These are phyloP conservation scores for Trichaptum fuscoviolaceum DNA, from an alignment of 768 basidiomycete species.

Conservation along the genomic window DNA sequence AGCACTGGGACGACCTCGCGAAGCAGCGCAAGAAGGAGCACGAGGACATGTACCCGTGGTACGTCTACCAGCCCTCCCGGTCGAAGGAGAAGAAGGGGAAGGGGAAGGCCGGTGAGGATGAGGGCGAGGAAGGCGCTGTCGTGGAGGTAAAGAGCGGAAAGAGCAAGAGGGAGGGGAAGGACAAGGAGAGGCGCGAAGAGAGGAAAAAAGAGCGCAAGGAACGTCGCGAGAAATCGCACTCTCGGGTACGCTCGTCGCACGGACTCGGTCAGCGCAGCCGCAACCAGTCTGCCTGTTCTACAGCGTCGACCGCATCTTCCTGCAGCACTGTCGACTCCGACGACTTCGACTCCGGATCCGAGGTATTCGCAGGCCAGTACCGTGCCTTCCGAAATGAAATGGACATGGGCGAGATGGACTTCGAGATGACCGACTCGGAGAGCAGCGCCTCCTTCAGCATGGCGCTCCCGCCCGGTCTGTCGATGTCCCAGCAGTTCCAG, in stretches of 20 bases:
- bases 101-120: conserved; percentile 27
- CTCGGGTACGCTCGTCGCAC: conserved; percentile 15
- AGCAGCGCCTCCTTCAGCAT: not conserved
- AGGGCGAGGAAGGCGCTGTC: not conserved
- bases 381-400: not conserved
- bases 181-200: conserved; percentile 38
- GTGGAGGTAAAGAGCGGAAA: not conserved
- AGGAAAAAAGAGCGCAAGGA: conserved; percentile 43
- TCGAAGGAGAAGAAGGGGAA: conserved; percentile 47
- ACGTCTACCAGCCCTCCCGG: conserved; percentile 74
- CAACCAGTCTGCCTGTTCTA: conserved; percentile 34
- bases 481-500: not conserved
- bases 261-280: conserved; percentile 49
- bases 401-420: not conserved
- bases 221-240: not conserved
- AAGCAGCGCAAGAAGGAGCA: conserved; percentile 80
- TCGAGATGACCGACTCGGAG: conserved; percentile 4
- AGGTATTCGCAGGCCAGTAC: not conserved
- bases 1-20: conserved; percentile 71
- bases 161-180: conserved; percentile 29
- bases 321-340: conserved; percentile 2
- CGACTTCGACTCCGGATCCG: conserved; percentile 1
- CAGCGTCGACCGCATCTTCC: conserved; percentile 32
- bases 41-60: conserved; percentile 67
- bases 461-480: not conserved